Evolutionary conservation across 805 yeast species (phyloP).

Genomic region (Candida incommunis): DNA sequence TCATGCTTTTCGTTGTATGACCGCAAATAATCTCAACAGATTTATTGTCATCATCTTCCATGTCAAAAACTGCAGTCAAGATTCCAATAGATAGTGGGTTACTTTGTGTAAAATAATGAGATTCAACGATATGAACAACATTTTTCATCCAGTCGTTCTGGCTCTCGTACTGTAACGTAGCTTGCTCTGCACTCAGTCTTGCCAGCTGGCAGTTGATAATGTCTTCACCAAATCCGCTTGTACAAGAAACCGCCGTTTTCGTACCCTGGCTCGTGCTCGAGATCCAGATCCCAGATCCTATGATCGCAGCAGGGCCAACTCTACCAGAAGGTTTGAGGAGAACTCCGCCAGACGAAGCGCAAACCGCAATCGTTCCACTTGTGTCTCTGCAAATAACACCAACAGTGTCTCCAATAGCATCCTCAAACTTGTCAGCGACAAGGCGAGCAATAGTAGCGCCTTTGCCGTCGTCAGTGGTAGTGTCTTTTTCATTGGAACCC

Average conservation of each 20-base stretch:
- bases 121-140: conserved; percentile 3
- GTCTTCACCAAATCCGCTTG: conserved; percentile 30
- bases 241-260: conserved; percentile 14
- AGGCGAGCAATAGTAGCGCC: background rate
- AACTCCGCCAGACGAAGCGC: conserved; percentile 28
- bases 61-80: background rate
- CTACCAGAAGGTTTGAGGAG: conserved; percentile 24
- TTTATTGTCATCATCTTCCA: no score
- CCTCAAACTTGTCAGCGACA: no score
- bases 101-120: background rate
- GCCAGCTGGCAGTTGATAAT: conserved; percentile 20
- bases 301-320: conserved; percentile 28
- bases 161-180: background rate
- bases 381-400: conserved; percentile 23
- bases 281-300: conserved; percentile 23
- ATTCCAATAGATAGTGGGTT: background rate
- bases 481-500: no score
- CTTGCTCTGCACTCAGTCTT: background rate
- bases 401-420: conserved; percentile 22
- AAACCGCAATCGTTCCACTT: conserved; percentile 15
- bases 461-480: background rate
- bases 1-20: background rate
- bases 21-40: background rate
- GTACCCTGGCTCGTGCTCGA: background rate
- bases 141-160: conserved; percentile 1